Conservation (phyloP, 2,329 filamentous ascomycete genomes). For the Fusarium paranaense region DNA sequence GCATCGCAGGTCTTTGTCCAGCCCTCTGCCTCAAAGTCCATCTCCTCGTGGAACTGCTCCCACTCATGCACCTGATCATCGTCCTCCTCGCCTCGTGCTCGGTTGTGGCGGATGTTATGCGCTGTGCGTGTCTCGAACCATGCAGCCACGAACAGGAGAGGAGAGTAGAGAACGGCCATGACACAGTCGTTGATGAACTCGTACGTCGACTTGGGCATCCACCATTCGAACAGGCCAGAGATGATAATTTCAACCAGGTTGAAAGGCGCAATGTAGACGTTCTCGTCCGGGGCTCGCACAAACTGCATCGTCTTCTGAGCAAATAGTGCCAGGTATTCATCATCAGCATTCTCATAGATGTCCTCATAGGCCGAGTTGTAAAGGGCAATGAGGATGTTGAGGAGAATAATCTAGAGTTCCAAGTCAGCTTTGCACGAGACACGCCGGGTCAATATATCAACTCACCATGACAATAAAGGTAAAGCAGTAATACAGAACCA, state of each 20-base stretch:
- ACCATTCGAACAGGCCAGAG: constrained; percentile 91
- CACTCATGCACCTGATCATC: constrained; percentile 92
- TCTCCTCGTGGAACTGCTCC: constrained; percentile 80
- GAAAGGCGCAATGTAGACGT: constrained; percentile 96
- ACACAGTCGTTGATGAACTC: constrained; percentile 87
- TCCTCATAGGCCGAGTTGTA: constrained; percentile 98
- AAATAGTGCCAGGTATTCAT: constrained; percentile 95
- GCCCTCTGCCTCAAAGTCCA: constrained; percentile 85
- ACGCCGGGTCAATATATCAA: not conserved
- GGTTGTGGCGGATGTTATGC: constrained; percentile 75
- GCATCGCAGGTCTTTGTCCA: constrained; percentile 84
- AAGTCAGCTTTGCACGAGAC: not conserved
- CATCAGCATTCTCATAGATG: constrained; percentile 91
- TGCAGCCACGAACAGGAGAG: constrained; percentile 83
- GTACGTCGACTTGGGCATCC: constrained; percentile 81
- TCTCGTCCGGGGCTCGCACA: constrained; percentile 95
- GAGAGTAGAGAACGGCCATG: constrained; percentile 88
- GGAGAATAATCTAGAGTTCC: constrained; percentile 69
- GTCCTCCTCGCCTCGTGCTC: constrained; percentile 84
- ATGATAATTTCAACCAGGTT: constrained; percentile 91
- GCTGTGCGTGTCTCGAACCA: constrained; percentile 76
- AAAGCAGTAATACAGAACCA: constrained; percentile 97
- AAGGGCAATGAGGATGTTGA: constrained; percentile 96
- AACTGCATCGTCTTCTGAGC: constrained; percentile 96
- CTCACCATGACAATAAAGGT: constrained; percentile 95